phyloP scores from a whole-genome alignment of 495 filamentous ascomycete species.

The Opeltia flavorubescens region DNA sequence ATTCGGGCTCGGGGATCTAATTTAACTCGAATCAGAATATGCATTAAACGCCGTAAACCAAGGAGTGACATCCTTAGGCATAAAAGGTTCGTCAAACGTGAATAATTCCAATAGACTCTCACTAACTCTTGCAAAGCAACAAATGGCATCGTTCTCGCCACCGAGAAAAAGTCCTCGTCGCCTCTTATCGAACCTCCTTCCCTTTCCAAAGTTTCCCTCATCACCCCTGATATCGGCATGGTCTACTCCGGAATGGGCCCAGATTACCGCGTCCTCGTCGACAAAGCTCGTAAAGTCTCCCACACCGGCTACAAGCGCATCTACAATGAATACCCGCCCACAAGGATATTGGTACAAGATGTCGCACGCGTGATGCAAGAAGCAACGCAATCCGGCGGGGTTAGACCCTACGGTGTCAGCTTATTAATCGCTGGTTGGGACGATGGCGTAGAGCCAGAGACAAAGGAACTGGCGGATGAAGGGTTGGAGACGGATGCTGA shows the following conservation, averaged over 20 bases:
- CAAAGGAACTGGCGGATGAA: conserved; percentile 31
- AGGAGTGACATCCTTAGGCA: conserved; percentile 93
- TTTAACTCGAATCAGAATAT: conserved; percentile 56
- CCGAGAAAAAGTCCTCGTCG: conserved; percentile 97
- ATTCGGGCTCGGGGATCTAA: not conserved
- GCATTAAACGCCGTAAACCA: conserved; percentile 98
- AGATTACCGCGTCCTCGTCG: conserved; percentile 93
- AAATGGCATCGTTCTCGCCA: conserved; percentile 97
- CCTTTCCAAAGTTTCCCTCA: conserved; percentile 90
- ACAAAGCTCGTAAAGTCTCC: conserved; percentile 96
- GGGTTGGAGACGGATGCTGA: conserved; percentile 40
- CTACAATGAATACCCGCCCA: conserved; percentile 99
- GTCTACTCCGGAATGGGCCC: conserved; percentile 99
- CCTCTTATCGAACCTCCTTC: conserved; percentile 88
- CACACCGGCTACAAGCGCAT: conserved; percentile 99
- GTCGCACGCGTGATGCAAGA: conserved; percentile 97
- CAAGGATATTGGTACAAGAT: conserved; percentile 95
- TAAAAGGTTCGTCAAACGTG: conserved; percentile 58
- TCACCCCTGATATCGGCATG: conserved; percentile 99
- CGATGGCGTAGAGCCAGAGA: conserved; percentile 79
- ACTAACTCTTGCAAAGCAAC: conserved; percentile 45
- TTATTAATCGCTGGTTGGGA: conserved; percentile 96
- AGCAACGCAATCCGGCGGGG: conserved; percentile 93
- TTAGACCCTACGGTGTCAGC: conserved; percentile 94
- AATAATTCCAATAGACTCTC: not conserved